phyloP scores from a whole-genome alignment of 495 filamentous ascomycete species.

The Glarea lozoyensis region DNA sequence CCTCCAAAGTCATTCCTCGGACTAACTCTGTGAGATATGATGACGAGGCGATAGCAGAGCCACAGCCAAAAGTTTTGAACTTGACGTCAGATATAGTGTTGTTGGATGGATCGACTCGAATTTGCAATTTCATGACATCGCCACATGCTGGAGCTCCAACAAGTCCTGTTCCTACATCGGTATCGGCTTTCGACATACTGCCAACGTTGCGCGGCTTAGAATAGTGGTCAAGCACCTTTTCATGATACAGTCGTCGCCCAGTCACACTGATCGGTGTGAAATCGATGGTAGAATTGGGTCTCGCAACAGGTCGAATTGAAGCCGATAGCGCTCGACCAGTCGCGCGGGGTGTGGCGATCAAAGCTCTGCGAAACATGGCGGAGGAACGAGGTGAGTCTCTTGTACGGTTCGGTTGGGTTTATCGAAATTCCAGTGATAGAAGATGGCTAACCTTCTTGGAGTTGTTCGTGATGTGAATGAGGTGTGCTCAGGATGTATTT shows the following conservation, averaged over 20 bases:
- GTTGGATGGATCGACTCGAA: conserved; percentile 83
- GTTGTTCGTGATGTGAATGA: not conserved
- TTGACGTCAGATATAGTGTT: conserved; percentile 90
- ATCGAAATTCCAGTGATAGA: not conserved
- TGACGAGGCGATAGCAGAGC: conserved; percentile 84
- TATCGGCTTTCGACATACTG: conserved; percentile 75
- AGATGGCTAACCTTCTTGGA: not conserved
- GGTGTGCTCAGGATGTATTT: not conserved
- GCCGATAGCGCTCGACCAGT: conserved; percentile 36
- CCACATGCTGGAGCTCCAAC: conserved; percentile 78
- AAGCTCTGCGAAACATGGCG: conserved; percentile 46
- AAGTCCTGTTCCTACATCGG: conserved; percentile 90
- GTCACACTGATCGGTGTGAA: conserved; percentile 23
- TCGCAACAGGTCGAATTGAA: conserved; percentile 33
- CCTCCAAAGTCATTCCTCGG: conserved; percentile 90
- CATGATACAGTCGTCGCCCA: conserved; percentile 40
- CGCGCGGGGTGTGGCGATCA: conserved; percentile 38
- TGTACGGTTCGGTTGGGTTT: not conserved
- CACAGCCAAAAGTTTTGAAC: conserved; percentile 99
- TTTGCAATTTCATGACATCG: conserved; percentile 99
- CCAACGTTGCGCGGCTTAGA: conserved; percentile 89
- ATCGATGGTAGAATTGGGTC: conserved; percentile 23
- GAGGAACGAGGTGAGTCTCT: not conserved
- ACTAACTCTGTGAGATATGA: conserved; percentile 91
- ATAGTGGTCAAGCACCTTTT: conserved; percentile 87